phyloP scores from a whole-genome alignment of 1,139 yeast species.

The Meyerozyma elateridarum region DNA sequence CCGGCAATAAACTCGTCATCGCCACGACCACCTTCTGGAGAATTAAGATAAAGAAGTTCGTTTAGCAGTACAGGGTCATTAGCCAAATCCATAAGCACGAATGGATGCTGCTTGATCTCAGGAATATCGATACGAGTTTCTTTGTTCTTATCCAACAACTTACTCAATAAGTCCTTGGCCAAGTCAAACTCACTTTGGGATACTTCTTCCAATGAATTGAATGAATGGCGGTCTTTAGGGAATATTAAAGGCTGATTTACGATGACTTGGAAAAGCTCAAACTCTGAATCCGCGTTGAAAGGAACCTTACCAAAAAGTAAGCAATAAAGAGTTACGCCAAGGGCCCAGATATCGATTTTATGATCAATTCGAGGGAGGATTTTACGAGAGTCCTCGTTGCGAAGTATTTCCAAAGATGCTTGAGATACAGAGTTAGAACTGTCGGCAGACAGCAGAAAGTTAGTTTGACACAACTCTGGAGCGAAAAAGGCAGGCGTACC shows the following conservation, averaged over 20 bases:
- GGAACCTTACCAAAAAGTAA: slow-evolving; percentile 85
- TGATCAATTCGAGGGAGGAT: slow-evolving; percentile 51
- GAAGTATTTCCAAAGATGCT: slow-evolving; percentile 20
- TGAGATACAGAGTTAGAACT: slow-evolving; percentile 15
- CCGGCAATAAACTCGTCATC: slow-evolving; percentile 9
- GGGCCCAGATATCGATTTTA: slow-evolving; percentile 94
- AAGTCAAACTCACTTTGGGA: slow-evolving; percentile 46
- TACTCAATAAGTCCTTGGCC: slow-evolving; percentile 63
- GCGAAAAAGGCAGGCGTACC: slow-evolving; percentile 89
- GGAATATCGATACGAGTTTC: slow-evolving; percentile 60
- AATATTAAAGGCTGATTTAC: slow-evolving; percentile 57
- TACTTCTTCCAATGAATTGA: slow-evolving; percentile 36
- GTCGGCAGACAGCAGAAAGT: slow-evolving; percentile 15
- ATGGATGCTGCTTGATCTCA: slow-evolving; percentile 78
- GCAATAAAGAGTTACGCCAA: slow-evolving; percentile 91
- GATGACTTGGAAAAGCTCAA: slow-evolving; percentile 79
- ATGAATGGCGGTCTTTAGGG: slow-evolving; percentile 46
- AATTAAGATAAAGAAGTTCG: slow-evolving; percentile 36
- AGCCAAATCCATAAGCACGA: slow-evolving; percentile 61
- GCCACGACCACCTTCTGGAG: slow-evolving; percentile 10
- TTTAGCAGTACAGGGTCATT: slow-evolving; percentile 34
- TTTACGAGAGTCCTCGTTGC: slow-evolving; percentile 18
- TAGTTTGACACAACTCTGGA: slow-evolving; percentile 65
- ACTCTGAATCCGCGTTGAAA: slow-evolving; percentile 85
- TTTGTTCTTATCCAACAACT: slow-evolving; percentile 71